A percentile compares a stretch with the other conserved stretches of the same genome.
Conservation (phyloP, 257 asterid species). For the Eucommia ulmoides region DNA sequence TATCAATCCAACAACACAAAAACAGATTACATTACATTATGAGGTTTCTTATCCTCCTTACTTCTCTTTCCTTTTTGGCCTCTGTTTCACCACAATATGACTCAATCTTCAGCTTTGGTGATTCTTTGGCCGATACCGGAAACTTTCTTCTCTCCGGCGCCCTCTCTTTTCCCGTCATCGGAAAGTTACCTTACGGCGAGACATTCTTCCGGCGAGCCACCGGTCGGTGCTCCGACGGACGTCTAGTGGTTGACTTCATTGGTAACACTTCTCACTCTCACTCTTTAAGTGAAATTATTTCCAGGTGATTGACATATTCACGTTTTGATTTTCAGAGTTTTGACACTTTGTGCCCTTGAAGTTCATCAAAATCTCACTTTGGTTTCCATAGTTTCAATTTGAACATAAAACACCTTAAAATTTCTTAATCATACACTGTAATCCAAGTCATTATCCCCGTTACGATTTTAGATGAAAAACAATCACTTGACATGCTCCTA, state of each 20-base stretch:
- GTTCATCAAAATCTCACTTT: neutral
- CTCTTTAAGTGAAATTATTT: neutral
- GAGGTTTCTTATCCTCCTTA: slow-evolving; percentile 9
- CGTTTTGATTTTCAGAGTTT: neutral
- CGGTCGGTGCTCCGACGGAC: slow-evolving; percentile 57
- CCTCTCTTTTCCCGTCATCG: slow-evolving; percentile 52
- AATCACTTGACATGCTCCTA: no score
- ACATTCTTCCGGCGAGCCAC: slow-evolving; percentile 58
- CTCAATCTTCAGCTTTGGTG: slow-evolving; percentile 74
- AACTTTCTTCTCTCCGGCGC: slow-evolving; percentile 59
- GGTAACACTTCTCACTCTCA: slow-evolving; percentile 15
- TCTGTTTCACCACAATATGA: slow-evolving; percentile 25
- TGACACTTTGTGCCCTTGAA: neutral
- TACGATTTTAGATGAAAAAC: no score
- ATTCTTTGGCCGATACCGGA: slow-evolving; percentile 74
- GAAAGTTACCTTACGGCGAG: slow-evolving; percentile 46
- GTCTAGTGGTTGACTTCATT: slow-evolving; percentile 45
- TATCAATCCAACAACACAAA: slow-evolving; percentile 11
- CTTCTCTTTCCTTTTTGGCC: slow-evolving; percentile 9
- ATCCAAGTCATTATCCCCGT: no score
- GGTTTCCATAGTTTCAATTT: no score
- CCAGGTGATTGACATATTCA: neutral
- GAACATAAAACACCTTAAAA: no score
- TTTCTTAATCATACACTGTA: no score
- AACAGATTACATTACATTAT: no score